Conservation (phyloP, 129 eudicot genomes). For the Flaveria ramosissima region DNA sequence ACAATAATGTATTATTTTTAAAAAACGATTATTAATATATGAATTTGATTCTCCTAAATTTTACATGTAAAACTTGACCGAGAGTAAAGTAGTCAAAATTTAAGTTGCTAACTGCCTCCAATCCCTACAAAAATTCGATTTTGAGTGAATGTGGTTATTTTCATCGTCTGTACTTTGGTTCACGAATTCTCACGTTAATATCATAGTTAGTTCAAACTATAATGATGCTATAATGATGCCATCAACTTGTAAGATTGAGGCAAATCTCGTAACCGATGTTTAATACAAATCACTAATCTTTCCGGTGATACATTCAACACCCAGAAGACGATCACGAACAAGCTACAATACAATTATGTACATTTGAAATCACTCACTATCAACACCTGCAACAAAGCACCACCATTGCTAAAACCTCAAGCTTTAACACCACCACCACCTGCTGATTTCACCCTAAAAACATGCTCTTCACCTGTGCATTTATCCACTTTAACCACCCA, state of each 20-base stretch:
- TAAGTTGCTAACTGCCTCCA: too few species aligned
- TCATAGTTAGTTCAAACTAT: too few species aligned
- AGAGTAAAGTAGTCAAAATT: too few species aligned
- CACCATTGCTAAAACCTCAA: conserved; percentile 11
- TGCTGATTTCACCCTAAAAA: conserved; percentile 47
- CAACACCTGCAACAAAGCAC: not conserved
- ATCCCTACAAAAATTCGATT: too few species aligned
- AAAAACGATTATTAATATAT: too few species aligned
- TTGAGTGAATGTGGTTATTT: too few species aligned
- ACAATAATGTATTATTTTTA: too few species aligned
- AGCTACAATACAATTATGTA: not conserved
- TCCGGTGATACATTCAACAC: not conserved
- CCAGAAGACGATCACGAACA: not conserved
- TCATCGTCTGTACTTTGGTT: too few species aligned
- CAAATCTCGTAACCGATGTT: not conserved
- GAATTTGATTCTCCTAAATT: too few species aligned
- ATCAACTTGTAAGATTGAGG: not conserved
- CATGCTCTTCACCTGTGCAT: conserved; percentile 74
- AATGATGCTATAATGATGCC: too few species aligned
- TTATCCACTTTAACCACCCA: conserved; percentile 66
- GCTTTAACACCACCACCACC: conserved; percentile 35
- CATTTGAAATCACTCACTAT: not conserved
- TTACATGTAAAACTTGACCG: too few species aligned
- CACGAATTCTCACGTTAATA: too few species aligned
- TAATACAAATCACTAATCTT: not conserved